Percentiles rank a stretch among this genome's conserved stretches.
phyloP scores from a whole-genome alignment of 2,329 filamentous ascomycete genomes.

The Cryphonectria parasitica region DNA sequence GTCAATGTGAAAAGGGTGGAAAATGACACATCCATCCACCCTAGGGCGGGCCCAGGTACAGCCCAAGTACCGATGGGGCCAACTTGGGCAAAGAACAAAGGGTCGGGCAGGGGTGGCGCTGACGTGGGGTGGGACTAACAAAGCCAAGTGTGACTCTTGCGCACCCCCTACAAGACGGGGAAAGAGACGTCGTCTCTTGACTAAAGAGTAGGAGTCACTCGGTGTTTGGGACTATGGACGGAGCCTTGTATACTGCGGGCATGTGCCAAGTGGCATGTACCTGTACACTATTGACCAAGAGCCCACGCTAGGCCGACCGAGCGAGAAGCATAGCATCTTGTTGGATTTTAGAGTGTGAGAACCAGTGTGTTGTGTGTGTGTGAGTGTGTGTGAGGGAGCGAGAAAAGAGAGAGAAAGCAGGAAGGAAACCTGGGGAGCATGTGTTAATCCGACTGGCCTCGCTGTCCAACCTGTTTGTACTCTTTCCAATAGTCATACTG shows the following conservation, averaged over 20 bases:
- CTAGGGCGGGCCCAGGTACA: slow-evolving; percentile 16
- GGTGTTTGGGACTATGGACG: slow-evolving; percentile 1
- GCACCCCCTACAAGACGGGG: slow-evolving; percentile 21
- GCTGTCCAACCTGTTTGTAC: background rate
- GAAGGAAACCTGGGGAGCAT: background rate
- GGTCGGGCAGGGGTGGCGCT: slow-evolving; percentile 20
- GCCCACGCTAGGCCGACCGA: slow-evolving; percentile 2
- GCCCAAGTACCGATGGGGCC: slow-evolving; percentile 14
- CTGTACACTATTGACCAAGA: slow-evolving; percentile 19
- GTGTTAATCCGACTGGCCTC: background rate
- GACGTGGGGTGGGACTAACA: slow-evolving; percentile 20
- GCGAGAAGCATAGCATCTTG: background rate
- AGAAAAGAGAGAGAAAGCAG: too few species aligned
- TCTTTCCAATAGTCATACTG: background rate
- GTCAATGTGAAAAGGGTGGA: background rate
- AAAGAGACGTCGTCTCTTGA: slow-evolving; percentile 5
- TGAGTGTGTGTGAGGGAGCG: background rate
- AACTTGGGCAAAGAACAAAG: background rate
- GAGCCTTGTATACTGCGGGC: slow-evolving; percentile 23
- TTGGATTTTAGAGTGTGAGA: slow-evolving; percentile 2
- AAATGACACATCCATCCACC: slow-evolving; percentile 21
- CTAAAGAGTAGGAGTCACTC: slow-evolving; percentile 2
- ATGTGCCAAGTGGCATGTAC: slow-evolving; percentile 20
- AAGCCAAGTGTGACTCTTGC: slow-evolving; percentile 26
- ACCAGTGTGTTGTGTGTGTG: background rate